These are phyloP conservation scores for Pisolithus thermaeus DNA, from an alignment of 1,284 basidiomycete genomes.

Conservation along the genomic window DNA sequence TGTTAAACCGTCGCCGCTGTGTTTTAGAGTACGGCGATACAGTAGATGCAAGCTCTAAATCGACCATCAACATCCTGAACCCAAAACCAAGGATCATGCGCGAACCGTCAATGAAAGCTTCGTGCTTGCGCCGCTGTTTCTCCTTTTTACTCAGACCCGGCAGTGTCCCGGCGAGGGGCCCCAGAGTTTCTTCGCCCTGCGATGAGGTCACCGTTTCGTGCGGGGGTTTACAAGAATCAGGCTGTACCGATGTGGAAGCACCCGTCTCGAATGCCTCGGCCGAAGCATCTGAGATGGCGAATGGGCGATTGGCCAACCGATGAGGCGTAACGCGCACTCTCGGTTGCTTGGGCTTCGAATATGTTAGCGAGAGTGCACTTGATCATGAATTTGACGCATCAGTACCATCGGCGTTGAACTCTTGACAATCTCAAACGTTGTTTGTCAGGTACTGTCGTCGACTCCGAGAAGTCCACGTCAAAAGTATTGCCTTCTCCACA, in stretches of 20 bases:
- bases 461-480: too few relatives aligned
- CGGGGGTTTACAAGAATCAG: not conserved
- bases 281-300: slow-evolving; percentile 43
- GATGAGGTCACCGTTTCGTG: not conserved
- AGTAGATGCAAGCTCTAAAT: slow-evolving; percentile 49
- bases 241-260: slow-evolving; percentile 34
- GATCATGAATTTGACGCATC: not conserved
- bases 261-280: slow-evolving; percentile 46
- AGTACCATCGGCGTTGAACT: not conserved
- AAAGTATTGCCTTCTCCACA: too few relatives aligned
- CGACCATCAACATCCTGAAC: not conserved
- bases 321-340: slow-evolving; percentile 43
- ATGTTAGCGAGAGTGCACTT: slow-evolving; percentile 4
- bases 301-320: slow-evolving; percentile 41
- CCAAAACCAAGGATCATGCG: not conserved
- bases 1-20: slow-evolving; percentile 64
- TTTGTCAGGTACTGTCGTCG: too few relatives aligned
- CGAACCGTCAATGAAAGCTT: slow-evolving; percentile 63
- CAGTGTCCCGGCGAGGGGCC: slow-evolving; percentile 13
- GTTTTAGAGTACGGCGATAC: slow-evolving; percentile 69
- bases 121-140: slow-evolving; percentile 60
- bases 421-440: too few relatives aligned
- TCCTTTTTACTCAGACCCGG: slow-evolving; percentile 51
- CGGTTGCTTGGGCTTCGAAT: slow-evolving; percentile 53
- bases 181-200: slow-evolving; percentile 44